These are phyloP conservation scores for Ampelomyces quisqualis DNA, from an alignment of 2,329 filamentous ascomycete genomes.

Conservation along the genomic window DNA sequence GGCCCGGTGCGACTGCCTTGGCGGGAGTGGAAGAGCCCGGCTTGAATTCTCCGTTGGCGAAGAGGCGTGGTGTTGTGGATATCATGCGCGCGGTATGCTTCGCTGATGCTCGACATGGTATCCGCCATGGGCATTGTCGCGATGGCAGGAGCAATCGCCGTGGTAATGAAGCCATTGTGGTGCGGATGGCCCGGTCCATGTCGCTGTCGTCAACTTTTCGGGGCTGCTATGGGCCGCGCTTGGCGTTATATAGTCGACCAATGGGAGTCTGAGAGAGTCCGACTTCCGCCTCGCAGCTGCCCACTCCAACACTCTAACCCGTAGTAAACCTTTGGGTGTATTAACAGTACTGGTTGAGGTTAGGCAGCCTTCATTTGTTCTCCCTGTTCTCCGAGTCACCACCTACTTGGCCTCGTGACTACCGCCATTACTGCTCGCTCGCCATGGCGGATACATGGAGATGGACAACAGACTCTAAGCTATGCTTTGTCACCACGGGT, in stretches of 20 bases:
- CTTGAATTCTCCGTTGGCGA: slow-evolving; percentile 14
- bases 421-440: neutral
- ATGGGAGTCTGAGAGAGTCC: slow-evolving; percentile 19
- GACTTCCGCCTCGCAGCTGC: slow-evolving; percentile 21
- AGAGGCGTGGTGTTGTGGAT: slow-evolving; percentile 24
- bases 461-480: slow-evolving; percentile 38
- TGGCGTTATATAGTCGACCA: slow-evolving; percentile 28
- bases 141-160: slow-evolving; percentile 36
- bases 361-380: no score
- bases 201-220: slow-evolving; percentile 39
- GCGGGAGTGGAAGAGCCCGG: slow-evolving; percentile 14
- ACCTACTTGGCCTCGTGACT: neutral
- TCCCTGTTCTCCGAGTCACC: neutral
- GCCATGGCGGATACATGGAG: slow-evolving; percentile 24
- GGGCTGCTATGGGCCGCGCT: slow-evolving; percentile 20
- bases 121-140: slow-evolving; percentile 29
- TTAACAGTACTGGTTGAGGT: no score
- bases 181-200: slow-evolving; percentile 13
- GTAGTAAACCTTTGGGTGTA: no score
- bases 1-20: slow-evolving; percentile 7
- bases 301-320: no score
- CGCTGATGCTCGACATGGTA: slow-evolving; percentile 19
- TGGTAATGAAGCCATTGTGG: slow-evolving; percentile 42
- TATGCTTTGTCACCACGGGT: slow-evolving; percentile 86
- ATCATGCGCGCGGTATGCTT: slow-evolving; percentile 29